Evolutionary conservation across 306 rosid species (phyloP), one percentile per base, ranked within the genome.

Genomic region (Trifolium repens): DNA sequence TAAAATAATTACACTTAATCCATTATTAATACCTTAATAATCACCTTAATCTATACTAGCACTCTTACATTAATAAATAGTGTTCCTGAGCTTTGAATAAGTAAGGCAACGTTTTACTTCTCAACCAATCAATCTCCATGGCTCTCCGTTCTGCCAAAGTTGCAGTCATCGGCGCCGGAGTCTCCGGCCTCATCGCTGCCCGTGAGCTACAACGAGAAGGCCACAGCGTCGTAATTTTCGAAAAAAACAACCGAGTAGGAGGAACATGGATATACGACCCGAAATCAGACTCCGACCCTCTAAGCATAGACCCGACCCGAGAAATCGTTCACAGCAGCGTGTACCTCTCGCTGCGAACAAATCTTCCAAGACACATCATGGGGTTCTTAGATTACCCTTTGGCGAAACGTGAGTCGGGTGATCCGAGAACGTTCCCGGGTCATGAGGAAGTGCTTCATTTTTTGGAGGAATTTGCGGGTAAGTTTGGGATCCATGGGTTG

Each of bases 101-200:
- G 8, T 7, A 13, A 12, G 5, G 35, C 64, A 13, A 6, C 37
- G 14, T 9, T 69, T 49, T n/a, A 2, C 4, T 3, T 54, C 19
- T 39, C 17, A 42, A 66, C 54, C 2, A 17, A 10, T 11, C 2
- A 17, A 10, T 11, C 67, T 43, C 34, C 1, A 75, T 64, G 8
- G 2, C 42, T 39, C 42, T 7, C 9, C 42, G 9, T 1, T 39
- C 42, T 7, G 10, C 74, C 7, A 74, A 63, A 16, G 83, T 78
- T 3, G 86, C 86, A 0, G 83, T 82, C 0, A 74, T 82, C 50
- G 86, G 86, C 14, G 80, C 83, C 7, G 86, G 86, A 0, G 73
- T 62, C 2, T 37, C 80, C 2, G 86, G 86, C 3, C 73, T 82
- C 69, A 19, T 44, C 10, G 80, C 83, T 7, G 86, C 83, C 30